These are phyloP conservation scores for Talaromyces sp. DNA, from an alignment of 2,329 filamentous ascomycete genomes.

Conservation along the genomic window DNA sequence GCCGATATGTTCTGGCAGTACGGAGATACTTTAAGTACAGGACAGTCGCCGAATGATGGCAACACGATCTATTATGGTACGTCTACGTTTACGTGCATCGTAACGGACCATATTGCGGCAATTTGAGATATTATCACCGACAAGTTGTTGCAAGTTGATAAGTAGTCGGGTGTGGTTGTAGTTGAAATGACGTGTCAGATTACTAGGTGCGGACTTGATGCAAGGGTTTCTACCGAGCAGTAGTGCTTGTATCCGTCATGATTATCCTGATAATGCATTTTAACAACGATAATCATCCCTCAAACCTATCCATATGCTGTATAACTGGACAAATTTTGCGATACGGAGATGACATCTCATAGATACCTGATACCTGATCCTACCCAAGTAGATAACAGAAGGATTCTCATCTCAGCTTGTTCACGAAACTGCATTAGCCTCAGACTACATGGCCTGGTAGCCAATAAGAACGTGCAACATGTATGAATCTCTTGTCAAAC, in stretches of 20 bases:
- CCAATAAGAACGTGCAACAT: not conserved
- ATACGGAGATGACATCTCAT: not conserved
- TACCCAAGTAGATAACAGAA: too few relatives aligned
- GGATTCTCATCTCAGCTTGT: not conserved
- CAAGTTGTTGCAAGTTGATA: not conserved
- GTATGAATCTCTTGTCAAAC: not conserved
- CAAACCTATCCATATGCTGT: not conserved
- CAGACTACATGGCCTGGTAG: not conserved
- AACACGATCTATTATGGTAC: constrained; percentile 34
- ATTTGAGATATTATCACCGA: not conserved
- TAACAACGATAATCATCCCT: not conserved
- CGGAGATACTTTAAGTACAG: constrained; percentile 30
- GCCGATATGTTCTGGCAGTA: constrained; percentile 42
- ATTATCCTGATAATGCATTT: not conserved
- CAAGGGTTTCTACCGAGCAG: not conserved
- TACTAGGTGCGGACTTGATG: not conserved
- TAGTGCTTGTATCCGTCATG: not conserved
- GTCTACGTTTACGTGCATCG: constrained; percentile 30
- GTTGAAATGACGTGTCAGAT: constrained; percentile 1
- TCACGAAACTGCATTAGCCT: not conserved
- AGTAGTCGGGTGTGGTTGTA: not conserved
- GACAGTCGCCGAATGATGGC: constrained; percentile 29
- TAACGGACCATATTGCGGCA: constrained; percentile 29
- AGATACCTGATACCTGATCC: too few relatives aligned
- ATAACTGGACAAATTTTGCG: not conserved